phyloP scores from a whole-genome alignment of 2,329 filamentous ascomycete genomes.

The Epicoccum nigrum region DNA sequence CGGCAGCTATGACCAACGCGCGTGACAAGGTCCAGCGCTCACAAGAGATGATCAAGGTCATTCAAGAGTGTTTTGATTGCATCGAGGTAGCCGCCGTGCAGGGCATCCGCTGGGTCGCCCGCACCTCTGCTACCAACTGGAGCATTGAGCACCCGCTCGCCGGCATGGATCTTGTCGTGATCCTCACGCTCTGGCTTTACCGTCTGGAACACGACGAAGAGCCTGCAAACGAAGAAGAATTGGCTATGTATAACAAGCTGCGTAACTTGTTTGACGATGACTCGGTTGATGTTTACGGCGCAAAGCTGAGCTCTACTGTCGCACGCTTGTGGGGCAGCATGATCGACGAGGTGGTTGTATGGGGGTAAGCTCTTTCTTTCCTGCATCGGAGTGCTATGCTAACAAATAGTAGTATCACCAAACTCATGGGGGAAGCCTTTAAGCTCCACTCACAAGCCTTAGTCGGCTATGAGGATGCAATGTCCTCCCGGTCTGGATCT shows the following conservation, averaged over 20 bases:
- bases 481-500: conserved; percentile 55
- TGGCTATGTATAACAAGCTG: conserved; percentile 90
- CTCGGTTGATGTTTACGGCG: conserved; percentile 77
- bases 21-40: conserved; percentile 94
- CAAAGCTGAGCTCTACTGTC: conserved; percentile 92
- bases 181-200: conserved; percentile 97
- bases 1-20: conserved; percentile 92
- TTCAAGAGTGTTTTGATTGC: conserved; percentile 96
- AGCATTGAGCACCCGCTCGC: conserved; percentile 97
- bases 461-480: conserved; percentile 88
- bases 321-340: conserved; percentile 96
- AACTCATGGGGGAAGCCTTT: conserved; percentile 98
- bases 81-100: conserved; percentile 94
- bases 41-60: conserved; percentile 97
- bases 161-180: conserved; percentile 96
- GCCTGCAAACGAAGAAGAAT: conserved; percentile 80
- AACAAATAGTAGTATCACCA: conserved; percentile 73
- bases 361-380: conserved; percentile 78
- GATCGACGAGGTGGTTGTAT: conserved; percentile 97
- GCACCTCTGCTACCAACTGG: conserved; percentile 97
- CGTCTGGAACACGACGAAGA: conserved; percentile 99
- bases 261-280: conserved; percentile 91
- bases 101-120: conserved; percentile 97
- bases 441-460: conserved; percentile 95
- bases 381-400: conserved; percentile 41